phyloP scores from a whole-genome alignment of 1,284 basidiomycete species.

The Golubevia sp. region DNA sequence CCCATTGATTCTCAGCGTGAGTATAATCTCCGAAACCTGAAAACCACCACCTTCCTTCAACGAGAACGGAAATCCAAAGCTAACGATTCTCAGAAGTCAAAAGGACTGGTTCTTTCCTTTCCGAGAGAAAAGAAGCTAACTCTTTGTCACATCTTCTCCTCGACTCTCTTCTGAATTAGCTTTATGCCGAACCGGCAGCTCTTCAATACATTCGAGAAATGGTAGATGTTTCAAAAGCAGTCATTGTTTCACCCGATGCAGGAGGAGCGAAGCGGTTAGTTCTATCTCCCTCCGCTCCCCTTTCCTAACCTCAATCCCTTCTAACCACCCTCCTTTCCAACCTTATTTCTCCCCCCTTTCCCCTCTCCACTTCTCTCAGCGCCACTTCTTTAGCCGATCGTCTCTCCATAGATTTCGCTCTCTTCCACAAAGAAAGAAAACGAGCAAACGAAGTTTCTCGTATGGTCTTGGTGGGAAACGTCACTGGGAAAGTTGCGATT shows the following conservation, averaged over 20 bases:
- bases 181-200: constrained; percentile 58
- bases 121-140: not conserved
- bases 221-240: constrained; percentile 52
- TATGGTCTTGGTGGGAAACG: constrained; percentile 96
- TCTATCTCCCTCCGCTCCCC: constrained; percentile 22
- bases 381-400: constrained; percentile 97
- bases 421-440: constrained; percentile 99
- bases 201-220: constrained; percentile 60
- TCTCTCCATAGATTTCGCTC: constrained; percentile 94
- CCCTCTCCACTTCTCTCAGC: constrained; percentile 64
- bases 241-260: constrained; percentile 60
- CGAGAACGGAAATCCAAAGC: no score
- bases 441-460: constrained; percentile 99
- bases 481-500: constrained; percentile 90
- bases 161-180: constrained; percentile 5
- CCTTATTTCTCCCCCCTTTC: not conserved
- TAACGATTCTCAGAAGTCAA: no score
- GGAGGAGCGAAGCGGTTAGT: constrained; percentile 79
- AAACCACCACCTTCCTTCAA: constrained; percentile 7
- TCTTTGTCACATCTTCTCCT: not conserved
- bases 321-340: constrained; percentile 5
- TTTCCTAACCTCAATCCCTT: not conserved
- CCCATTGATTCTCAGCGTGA: not conserved
- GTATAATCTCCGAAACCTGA: not conserved
- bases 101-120: not conserved